phyloP scores from a whole-genome alignment of 306 rosid species.

The Glycine soja region DNA sequence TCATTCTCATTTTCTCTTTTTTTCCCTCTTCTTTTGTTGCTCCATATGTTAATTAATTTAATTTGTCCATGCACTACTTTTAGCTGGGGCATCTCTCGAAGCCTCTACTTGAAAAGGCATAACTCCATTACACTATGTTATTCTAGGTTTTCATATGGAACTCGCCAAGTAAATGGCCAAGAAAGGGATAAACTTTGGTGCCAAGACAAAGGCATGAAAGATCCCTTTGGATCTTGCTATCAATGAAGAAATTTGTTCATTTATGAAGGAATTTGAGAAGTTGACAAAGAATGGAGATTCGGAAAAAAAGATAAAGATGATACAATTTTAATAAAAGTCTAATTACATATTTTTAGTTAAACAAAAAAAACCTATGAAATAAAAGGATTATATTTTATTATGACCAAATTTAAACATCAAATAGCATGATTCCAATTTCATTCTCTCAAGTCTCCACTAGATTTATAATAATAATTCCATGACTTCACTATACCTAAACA shows the following conservation, averaged over 20 bases:
- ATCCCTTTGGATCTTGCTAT: slow-evolving; percentile 77
- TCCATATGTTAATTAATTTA: neutral
- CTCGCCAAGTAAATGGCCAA: slow-evolving; percentile 82
- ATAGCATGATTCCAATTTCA: no score
- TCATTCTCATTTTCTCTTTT: no score
- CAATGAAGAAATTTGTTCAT: slow-evolving; percentile 69
- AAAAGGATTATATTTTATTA: no score
- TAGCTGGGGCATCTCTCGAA: slow-evolving; percentile 71
- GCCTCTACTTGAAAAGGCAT: slow-evolving; percentile 86
- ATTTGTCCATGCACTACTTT: slow-evolving; percentile 60
- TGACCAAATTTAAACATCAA: no score
- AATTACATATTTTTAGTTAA: no score
- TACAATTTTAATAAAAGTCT: no score
- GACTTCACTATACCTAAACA: no score
- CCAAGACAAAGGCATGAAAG: slow-evolving; percentile 80
- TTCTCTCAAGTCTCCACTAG: no score
- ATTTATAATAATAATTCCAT: no score
- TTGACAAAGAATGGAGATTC: slow-evolving; percentile 56
- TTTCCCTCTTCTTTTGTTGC: neutral
- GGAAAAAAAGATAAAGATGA: slow-evolving; percentile 43
- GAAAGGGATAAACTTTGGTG: slow-evolving; percentile 73
- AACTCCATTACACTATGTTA: slow-evolving; percentile 82
- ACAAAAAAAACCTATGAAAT: no score
- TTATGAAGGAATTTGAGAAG: slow-evolving; percentile 64
- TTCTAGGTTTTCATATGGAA: slow-evolving; percentile 78